Conservation (phyloP, 2,329 filamentous ascomycete genomes). For the Septoria linicola region DNA sequence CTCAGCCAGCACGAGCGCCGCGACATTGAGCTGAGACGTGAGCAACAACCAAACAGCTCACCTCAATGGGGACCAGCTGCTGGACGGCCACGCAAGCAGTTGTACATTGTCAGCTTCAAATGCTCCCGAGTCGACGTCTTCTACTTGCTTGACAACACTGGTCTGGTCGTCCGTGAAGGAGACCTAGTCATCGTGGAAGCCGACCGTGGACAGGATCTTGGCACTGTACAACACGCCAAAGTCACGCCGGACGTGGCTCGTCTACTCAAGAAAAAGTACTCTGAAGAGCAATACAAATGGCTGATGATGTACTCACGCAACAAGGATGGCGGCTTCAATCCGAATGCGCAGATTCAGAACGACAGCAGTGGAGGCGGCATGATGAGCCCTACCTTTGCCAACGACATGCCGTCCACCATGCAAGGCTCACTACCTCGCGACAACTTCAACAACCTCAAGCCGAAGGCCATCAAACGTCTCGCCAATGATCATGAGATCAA, state of each 20-base stretch:
- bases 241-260: slow-evolving; percentile 86
- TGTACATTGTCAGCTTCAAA: slow-evolving; percentile 95
- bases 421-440: slow-evolving; percentile 33
- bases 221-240: slow-evolving; percentile 85
- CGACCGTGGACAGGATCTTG: slow-evolving; percentile 91
- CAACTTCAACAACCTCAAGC: slow-evolving; percentile 67
- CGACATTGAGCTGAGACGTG: slow-evolving; percentile 25
- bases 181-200: slow-evolving; percentile 97
- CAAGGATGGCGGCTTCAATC: slow-evolving; percentile 37
- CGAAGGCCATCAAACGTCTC: slow-evolving; percentile 93
- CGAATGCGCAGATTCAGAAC: slow-evolving; percentile 36
- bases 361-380: slow-evolving; percentile 26
- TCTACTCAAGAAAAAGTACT: slow-evolving; percentile 84
- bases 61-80: slow-evolving; percentile 29
- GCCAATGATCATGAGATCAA: slow-evolving; percentile 90
- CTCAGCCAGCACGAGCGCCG: slow-evolving; percentile 30
- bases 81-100: slow-evolving; percentile 53
- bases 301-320: slow-evolving; percentile 87
- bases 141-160: slow-evolving; percentile 94
- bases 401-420: slow-evolving; percentile 29
- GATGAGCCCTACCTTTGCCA: slow-evolving; percentile 18
- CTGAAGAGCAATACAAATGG: slow-evolving; percentile 96
- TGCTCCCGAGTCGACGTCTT: slow-evolving; percentile 94
- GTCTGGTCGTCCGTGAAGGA: slow-evolving; percentile 82
- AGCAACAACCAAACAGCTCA: slow-evolving; percentile 30